These are phyloP conservation scores for Microbotryum violaceum DNA, from an alignment of 1,284 basidiomycete genomes.

Conservation along the genomic window DNA sequence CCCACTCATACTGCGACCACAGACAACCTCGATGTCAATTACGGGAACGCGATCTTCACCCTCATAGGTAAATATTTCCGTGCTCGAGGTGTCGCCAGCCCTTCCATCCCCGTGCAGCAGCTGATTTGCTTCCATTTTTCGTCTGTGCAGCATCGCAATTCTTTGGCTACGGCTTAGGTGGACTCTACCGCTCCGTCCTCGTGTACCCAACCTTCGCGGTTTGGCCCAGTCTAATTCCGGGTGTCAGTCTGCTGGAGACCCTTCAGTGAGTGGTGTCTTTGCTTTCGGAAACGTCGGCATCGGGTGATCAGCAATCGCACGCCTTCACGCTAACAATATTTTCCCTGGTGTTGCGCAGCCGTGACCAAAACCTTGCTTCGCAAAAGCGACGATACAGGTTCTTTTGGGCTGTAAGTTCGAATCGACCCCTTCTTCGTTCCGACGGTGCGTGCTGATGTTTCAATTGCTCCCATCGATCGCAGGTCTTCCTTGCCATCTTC, in stretches of 20 bases:
- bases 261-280: neutral
- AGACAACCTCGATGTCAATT: constrained; percentile 51
- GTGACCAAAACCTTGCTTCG: neutral
- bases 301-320: neutral
- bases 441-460: no score
- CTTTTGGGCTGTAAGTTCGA: constrained; percentile 24
- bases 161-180: constrained; percentile 56
- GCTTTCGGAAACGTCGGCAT: no score
- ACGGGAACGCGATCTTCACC: constrained; percentile 35
- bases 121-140: neutral
- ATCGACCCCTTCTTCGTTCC: no score
- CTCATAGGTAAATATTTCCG: neutral
- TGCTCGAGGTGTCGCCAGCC: constrained; percentile 37
- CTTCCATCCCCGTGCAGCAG: constrained; percentile 46
- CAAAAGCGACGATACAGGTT: constrained; percentile 42
- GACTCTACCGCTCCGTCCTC: constrained; percentile 52
- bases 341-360: constrained; percentile 28
- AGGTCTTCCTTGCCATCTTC: constrained; percentile 27
- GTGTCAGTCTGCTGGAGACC: constrained; percentile 3
- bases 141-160: constrained; percentile 47
- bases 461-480: neutral
- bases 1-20: constrained; percentile 32
- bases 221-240: constrained; percentile 48
- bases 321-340: constrained; percentile 8
- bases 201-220: constrained; percentile 65